Base-by-base conservation (phyloP, 257 asterid genomes). In the Solanum corneliomulleri region DNA sequence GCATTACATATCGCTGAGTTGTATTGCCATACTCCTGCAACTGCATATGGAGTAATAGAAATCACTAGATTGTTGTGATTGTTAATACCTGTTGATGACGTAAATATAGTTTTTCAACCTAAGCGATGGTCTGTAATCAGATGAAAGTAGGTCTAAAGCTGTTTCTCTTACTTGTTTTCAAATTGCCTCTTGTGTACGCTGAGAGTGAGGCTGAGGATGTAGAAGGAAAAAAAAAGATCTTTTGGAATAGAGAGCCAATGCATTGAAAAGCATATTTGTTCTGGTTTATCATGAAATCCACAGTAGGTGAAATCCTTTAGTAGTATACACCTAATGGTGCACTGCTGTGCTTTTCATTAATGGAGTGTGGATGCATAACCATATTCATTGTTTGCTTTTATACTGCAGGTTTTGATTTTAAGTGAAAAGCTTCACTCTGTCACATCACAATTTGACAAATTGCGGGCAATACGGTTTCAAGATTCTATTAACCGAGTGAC, bases 341-440 rank as follows among this genome's bases (percentile, higher is more conserved):
- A 37, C 29, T 39, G 20, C 49, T 35, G 82, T 75, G 56, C 33
- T 75, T 75, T 47, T 75, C 56, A 75, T 39, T 75, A 35, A 23
- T 75, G 66, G 27, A 47, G 68, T 80, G 16, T 8, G 21, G 84
- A 77, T 25, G n/a, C 42, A 80, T 80, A 18, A 15, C 25, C n/a
- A 80, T 80, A 27, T 25, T 45, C 41, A 31, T 69, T 31, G 18
- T 69, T 71, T 86, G 85, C 37, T 49, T 74, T 85, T 87, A 71
- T 45, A 66, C 27, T 87, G 86, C 93, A 97, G 99, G 98, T 96
- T 77, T 90, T 97, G 88, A 96, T 97, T 89, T 90, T 95, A 89
- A 93, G 99, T 64, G 98, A 97, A 91, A 97, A 92, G 91, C 98
- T 96, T 86, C 98, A 94, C 88, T 91, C 93, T 18, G 98, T 94